Evolutionary conservation across 2,329 filamentous ascomycete species (phyloP).

Genomic region (Fusarium albidum): DNA sequence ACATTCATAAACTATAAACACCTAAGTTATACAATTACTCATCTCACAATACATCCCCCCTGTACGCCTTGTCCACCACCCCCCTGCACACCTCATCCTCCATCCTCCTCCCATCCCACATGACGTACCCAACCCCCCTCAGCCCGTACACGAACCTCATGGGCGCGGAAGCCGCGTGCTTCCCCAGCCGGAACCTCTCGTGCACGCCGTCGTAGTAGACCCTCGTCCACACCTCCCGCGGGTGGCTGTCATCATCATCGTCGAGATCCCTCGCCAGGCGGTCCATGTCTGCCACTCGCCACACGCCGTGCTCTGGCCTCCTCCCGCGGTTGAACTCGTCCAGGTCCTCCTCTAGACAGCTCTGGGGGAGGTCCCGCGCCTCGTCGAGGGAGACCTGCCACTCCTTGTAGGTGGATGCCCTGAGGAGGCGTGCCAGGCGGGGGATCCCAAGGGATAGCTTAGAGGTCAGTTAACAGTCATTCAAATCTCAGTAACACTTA

Average conservation of each 20-base stretch:
- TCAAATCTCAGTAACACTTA: not conserved
- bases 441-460: constrained; percentile 32
- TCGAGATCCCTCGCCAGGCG: constrained; percentile 27
- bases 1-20: not conserved
- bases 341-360: constrained; percentile 28
- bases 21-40: too few relatives aligned
- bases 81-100: constrained; percentile 24
- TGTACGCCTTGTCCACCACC: constrained; percentile 26
- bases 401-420: constrained; percentile 26
- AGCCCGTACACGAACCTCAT: constrained; percentile 33
- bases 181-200: constrained; percentile 26
- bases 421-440: constrained; percentile 21
- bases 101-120: constrained; percentile 35
- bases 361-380: constrained; percentile 11
- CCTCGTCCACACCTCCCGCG: constrained; percentile 29
- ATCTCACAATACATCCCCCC: constrained; percentile 31
- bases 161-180: constrained; percentile 20
- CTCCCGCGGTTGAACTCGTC: constrained; percentile 21
- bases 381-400: constrained; percentile 26
- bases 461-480: not conserved
- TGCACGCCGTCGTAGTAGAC: constrained; percentile 27
- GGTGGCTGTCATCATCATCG: constrained; percentile 29
- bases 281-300: constrained; percentile 29
- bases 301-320: constrained; percentile 8
- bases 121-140: constrained; percentile 31